A percentile compares a stretch with the other conserved stretches of the same genome.
phyloP scores from a whole-genome alignment of 305 asterid species.

The Fraxinus platypoda region DNA sequence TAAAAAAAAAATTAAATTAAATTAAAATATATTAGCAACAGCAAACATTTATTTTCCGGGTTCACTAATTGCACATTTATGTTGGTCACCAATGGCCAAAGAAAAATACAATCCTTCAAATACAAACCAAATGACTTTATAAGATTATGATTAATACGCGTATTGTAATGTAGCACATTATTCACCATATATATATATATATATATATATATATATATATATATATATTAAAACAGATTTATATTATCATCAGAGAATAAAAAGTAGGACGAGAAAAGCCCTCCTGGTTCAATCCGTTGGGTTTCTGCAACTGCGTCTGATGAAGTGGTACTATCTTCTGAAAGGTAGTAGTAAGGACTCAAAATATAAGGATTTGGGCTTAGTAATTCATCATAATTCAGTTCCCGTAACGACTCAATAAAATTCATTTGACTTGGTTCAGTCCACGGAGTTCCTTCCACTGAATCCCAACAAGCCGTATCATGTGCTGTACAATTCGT shows the following conservation, averaged over 20 bases:
- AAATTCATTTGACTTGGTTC: neutral
- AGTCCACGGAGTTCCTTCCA: neutral
- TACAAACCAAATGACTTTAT: neutral
- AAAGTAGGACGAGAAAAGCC: neutral
- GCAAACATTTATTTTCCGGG: too few species aligned
- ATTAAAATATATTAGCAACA: too few species aligned
- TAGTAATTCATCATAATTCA: neutral
- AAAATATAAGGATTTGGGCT: neutral
- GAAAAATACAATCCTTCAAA: neutral
- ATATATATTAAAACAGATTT: neutral
- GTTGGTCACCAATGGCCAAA: too few species aligned
- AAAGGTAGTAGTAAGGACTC: neutral
- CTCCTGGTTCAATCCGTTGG: slow-evolving; percentile 7
- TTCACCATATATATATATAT: neutral
- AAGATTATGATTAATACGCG: neutral
- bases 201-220: neutral
- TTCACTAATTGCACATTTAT: too few species aligned
- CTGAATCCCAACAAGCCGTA: neutral
- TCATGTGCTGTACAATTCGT: neutral
- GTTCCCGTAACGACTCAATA: neutral
- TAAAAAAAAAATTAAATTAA: too few species aligned
- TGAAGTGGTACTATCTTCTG: neutral
- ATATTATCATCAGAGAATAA: neutral
- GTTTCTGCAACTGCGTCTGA: neutral
- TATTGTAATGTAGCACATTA: neutral